phyloP scores from a whole-genome alignment of 345 rosid species.

The Aegle marmelos region DNA sequence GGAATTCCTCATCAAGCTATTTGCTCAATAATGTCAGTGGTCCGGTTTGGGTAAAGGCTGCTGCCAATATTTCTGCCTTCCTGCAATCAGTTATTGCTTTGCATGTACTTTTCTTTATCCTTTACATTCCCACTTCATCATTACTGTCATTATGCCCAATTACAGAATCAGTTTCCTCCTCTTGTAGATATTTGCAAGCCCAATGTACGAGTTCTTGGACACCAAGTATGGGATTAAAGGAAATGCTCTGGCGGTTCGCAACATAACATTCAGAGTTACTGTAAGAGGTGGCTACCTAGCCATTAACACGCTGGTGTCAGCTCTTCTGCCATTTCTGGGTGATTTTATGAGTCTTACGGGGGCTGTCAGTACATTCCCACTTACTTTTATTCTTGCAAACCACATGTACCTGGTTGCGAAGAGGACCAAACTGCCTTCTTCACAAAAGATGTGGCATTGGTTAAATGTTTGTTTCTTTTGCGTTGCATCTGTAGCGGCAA shows the following conservation, averaged over 20 bases:
- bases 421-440: slow-evolving; percentile 38
- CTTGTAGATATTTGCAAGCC: slow-evolving; percentile 85
- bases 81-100: slow-evolving; percentile 84
- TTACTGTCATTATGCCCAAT: background rate
- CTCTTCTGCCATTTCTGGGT: slow-evolving; percentile 84
- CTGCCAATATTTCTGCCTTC: slow-evolving; percentile 74
- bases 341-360: slow-evolving; percentile 92
- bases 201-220: slow-evolving; percentile 87
- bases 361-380: slow-evolving; percentile 86
- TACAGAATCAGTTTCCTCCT: background rate
- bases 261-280: slow-evolving; percentile 54
- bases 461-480: slow-evolving; percentile 61
- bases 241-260: slow-evolving; percentile 47
- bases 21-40: slow-evolving; percentile 70
- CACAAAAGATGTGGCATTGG: slow-evolving; percentile 85
- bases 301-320: slow-evolving; percentile 67
- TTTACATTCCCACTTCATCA: background rate
- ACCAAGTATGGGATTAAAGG: slow-evolving; percentile 76
- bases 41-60: slow-evolving; percentile 75
- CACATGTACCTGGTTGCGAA: slow-evolving; percentile 79
- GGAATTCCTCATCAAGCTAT: slow-evolving; percentile 65
- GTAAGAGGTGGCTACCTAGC: slow-evolving; percentile 78
- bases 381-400: slow-evolving; percentile 89
- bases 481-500: slow-evolving; percentile 64
- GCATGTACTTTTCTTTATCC: slow-evolving; percentile 46